These are phyloP conservation scores for Fraxinus quadrangulata DNA, from an alignment of 257 asterid species.

Conservation along the genomic window DNA sequence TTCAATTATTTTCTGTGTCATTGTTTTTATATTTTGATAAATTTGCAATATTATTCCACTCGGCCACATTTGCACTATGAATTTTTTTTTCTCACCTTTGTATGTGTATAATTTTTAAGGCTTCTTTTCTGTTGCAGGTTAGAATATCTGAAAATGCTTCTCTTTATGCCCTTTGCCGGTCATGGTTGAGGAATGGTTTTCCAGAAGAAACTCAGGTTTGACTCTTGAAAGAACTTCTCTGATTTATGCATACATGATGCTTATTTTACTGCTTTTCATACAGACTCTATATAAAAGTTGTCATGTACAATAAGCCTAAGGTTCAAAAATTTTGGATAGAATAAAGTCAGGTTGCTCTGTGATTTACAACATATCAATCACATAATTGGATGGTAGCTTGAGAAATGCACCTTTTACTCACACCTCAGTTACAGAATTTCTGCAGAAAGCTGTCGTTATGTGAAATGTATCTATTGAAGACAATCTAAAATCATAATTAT, in stretches of 20 bases:
- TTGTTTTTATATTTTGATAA: background rate
- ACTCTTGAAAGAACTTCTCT: background rate
- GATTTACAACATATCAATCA: background rate
- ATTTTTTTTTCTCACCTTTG: background rate
- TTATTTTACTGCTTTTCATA: background rate
- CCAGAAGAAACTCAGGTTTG: slow-evolving; percentile 5
- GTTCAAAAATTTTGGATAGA: background rate
- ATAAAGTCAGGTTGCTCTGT: background rate
- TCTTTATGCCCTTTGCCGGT: slow-evolving; percentile 2
- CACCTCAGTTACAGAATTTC: background rate
- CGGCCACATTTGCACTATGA: background rate
- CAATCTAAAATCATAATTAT: background rate
- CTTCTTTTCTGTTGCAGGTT: background rate
- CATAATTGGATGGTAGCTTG: background rate
- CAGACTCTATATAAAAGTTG: background rate
- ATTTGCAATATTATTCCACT: background rate
- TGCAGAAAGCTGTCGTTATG: background rate
- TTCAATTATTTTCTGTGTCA: background rate
- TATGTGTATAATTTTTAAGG: background rate
- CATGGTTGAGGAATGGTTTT: slow-evolving; percentile 10
- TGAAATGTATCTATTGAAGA: background rate
- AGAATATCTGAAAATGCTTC: slow-evolving; percentile 3
- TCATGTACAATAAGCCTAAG: background rate
- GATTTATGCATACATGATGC: background rate
- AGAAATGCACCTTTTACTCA: background rate